Conservation (phyloP, 2,329 filamentous ascomycete genomes). For the Penicillium sp. region DNA sequence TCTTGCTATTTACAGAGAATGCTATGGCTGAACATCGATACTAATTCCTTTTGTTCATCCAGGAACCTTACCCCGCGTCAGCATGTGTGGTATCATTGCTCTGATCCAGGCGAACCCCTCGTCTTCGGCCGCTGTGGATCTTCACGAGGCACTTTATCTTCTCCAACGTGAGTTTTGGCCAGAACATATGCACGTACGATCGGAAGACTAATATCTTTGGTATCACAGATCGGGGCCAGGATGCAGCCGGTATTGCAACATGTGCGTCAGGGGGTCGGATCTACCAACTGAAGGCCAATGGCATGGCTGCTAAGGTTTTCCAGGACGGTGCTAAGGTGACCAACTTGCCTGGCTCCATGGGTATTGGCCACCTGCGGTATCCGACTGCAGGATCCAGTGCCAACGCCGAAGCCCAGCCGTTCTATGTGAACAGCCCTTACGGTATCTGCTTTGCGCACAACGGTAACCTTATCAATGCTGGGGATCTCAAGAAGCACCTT, state of each 20-base stretch:
- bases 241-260: conserved; percentile 81
- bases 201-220: conserved; percentile 23
- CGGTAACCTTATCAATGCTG: conserved; percentile 81
- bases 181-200: conserved; percentile 1
- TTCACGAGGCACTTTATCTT: conserved; percentile 70
- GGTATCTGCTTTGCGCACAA: conserved; percentile 82
- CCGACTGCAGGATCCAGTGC: conserved; percentile 82
- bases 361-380: conserved; percentile 81
- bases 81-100: conserved; percentile 64
- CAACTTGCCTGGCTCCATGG: conserved; percentile 81
- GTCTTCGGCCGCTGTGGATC: conserved; percentile 57
- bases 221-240: conserved; percentile 66
- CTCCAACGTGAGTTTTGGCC: conserved; percentile 54
- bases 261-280: conserved; percentile 74
- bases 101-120: conserved; percentile 60
- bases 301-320: conserved; percentile 83
- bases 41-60: conserved; percentile 17
- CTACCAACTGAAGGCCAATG: conserved; percentile 87
- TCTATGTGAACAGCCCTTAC: conserved; percentile 86
- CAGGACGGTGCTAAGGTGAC: conserved; percentile 71
- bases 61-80: conserved; percentile 30
- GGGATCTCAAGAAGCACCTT: conserved; percentile 67
- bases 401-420: conserved; percentile 85
- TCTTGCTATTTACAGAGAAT: conserved; percentile 6
- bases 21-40: conserved; percentile 6